Base-by-base conservation (phyloP, 495 filamentous ascomycete species). In the Astrocystis sublimbata region DNA sequence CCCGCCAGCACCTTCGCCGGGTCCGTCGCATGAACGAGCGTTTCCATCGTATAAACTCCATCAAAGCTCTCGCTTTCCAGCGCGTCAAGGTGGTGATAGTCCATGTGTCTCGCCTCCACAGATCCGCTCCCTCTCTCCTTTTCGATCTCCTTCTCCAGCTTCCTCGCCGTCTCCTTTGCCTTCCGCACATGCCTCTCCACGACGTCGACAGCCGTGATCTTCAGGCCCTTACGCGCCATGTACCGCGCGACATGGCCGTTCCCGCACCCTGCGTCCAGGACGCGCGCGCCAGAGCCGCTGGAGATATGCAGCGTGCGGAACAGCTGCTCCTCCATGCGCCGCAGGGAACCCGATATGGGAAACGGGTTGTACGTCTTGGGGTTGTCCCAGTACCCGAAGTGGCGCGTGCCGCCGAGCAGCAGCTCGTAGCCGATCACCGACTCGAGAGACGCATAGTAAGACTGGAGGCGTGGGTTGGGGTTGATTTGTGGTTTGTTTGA, bases 361-460 rank as follows among this genome's bases (percentile, higher is more conserved):
- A 61, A 61, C 7, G 59, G 59, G 26, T 51, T 54, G 23, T 53
- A 61, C 4, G 49, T 26, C 15, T 53, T 53, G 1, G 33, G 46
- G 28, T 59, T n/a, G 1, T 59, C 57, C n/a, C 56, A 61, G 59
- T 61, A 61, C 5, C 59, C 59, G 59, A 61, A 61, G 41, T 61
- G 59, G 15, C 51, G 49, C 26, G 59, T 56, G n/a, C 59, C 59
- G 6, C 59, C 51, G 6, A 62, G 51, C 6, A 62, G 38, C 15
- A 62, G 26, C 6, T 36, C 36, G 24, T 62, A 62, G 17, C 51
- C 60, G 1, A 62, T 31, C 15, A 49, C 42, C 0, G 57, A 60
- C 45, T 60, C 57, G 15, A 50, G 57, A 30, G 71, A 68, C 12
- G 41, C 26, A 60, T 73, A 73, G 60, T 73, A 73, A n/a, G 58